phyloP scores from a whole-genome alignment of 225 moss, liverwort and hornwort species.

The Physcomitrellopsis africana region DNA sequence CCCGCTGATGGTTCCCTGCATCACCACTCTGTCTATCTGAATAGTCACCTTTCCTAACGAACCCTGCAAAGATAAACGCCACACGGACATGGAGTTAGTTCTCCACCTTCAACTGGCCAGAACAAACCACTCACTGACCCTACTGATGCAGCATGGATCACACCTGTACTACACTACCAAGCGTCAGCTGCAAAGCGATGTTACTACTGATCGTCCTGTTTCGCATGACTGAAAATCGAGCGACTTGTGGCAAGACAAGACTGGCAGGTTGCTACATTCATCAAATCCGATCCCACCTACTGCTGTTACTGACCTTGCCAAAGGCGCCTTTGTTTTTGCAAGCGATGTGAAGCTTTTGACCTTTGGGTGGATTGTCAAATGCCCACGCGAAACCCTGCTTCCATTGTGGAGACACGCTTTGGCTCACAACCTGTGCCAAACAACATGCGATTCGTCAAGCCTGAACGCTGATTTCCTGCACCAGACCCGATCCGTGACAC shows the following conservation, averaged over 20 bases:
- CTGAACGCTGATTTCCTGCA: not conserved
- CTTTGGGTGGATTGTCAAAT: slow-evolving; percentile 93
- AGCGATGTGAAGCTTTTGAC: slow-evolving; percentile 95
- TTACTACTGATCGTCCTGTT: not conserved
- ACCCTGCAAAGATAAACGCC: slow-evolving; percentile 56
- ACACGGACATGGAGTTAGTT: not conserved
- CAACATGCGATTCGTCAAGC: slow-evolving; percentile 2
- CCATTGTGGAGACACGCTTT: slow-evolving; percentile 93
- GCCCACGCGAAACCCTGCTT: slow-evolving; percentile 99
- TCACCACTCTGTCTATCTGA: slow-evolving; percentile 92
- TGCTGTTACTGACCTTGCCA: slow-evolving; percentile 72
- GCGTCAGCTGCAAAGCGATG: not conserved
- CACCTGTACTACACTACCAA: not conserved
- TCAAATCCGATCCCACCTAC: not conserved
- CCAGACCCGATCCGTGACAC: not conserved
- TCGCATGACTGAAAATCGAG: not conserved
- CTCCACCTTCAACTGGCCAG: not conserved
- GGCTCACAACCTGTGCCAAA: slow-evolving; percentile 77
- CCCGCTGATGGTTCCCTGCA: slow-evolving; percentile 82
- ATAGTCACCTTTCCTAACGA: slow-evolving; percentile 95
- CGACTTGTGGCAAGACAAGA: not conserved
- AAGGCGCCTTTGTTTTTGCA: slow-evolving; percentile 99
- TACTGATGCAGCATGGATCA: not conserved
- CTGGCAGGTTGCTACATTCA: slow-evolving; percentile 8
- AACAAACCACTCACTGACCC: not conserved